A percentile compares a stretch with the other conserved stretches of the same genome.
Conservation (phyloP, 768 basidiomycete genomes). For the Galerina marginata region DNA sequence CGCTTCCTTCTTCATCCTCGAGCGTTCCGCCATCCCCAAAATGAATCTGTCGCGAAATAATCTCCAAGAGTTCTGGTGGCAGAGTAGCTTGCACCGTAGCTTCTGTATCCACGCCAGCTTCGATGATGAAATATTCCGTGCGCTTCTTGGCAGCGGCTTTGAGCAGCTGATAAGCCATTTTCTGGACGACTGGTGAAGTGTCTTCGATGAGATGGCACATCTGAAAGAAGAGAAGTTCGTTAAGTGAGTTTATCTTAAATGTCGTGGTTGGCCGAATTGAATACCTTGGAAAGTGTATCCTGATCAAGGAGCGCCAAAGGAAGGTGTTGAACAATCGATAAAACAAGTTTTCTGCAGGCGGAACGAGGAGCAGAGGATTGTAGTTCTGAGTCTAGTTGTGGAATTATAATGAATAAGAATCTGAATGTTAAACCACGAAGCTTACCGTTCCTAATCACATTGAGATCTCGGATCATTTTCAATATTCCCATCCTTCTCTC, state of each 20-base stretch:
- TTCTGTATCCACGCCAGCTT: slow-evolving; percentile 81
- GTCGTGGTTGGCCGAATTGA: slow-evolving; percentile 6
- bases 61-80: slow-evolving; percentile 67
- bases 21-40: slow-evolving; percentile 40
- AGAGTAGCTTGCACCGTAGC: slow-evolving; percentile 38
- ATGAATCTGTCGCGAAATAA: slow-evolving; percentile 57
- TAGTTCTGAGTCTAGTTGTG: slow-evolving; percentile 24
- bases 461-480: slow-evolving; percentile 64
- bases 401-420: neutral
- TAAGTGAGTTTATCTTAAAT: no score
- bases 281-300: slow-evolving; percentile 68
- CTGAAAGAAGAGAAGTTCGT: slow-evolving; percentile 38
- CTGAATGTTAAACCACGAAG: slow-evolving; percentile 5
- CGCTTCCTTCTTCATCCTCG: slow-evolving; percentile 42
- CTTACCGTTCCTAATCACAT: slow-evolving; percentile 59
- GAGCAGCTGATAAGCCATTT: slow-evolving; percentile 77
- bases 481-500: slow-evolving; percentile 58
- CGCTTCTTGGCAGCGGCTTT: slow-evolving; percentile 70
- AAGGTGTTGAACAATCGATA: slow-evolving; percentile 71
- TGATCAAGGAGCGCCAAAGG: slow-evolving; percentile 66
- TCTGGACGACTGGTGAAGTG: slow-evolving; percentile 66
- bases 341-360: slow-evolving; percentile 67
- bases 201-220: slow-evolving; percentile 84
- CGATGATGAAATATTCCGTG: slow-evolving; percentile 86
- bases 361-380: slow-evolving; percentile 54